Evolutionary conservation across 2,329 filamentous ascomycete species (phyloP).

Genomic region (Monilinia fructigena): DNA sequence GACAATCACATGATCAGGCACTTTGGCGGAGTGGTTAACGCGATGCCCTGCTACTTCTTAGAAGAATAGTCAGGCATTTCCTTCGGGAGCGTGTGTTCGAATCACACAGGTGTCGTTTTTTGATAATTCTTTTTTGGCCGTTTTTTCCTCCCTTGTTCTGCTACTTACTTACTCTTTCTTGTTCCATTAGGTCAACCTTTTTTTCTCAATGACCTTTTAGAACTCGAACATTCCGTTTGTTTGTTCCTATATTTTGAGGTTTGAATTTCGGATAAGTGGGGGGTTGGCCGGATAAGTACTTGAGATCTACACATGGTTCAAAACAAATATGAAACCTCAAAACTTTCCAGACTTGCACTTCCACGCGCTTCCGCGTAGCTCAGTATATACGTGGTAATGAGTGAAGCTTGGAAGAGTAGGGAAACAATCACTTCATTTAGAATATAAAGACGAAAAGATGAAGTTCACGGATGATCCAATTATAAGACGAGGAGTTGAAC

Average conservation of each 20-base stretch:
- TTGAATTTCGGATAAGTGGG: neutral
- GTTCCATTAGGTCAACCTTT: too few relatives aligned
- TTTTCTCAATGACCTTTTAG: neutral
- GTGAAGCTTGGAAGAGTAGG: too few relatives aligned
- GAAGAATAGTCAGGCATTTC: slow-evolving; percentile 3
- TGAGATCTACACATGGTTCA: neutral
- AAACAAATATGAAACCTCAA: neutral
- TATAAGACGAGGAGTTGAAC: too few relatives aligned
- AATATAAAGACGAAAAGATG: too few relatives aligned
- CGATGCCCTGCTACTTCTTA: slow-evolving; percentile 14
- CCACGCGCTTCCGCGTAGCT: too few relatives aligned
- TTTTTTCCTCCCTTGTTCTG: neutral
- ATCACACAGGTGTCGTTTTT: slow-evolving; percentile 19
- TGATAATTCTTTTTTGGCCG: neutral
- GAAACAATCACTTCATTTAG: too few relatives aligned
- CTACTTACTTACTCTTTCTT: too few relatives aligned
- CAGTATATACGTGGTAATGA: too few relatives aligned
- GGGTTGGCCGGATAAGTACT: too few relatives aligned
- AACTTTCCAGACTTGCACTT: too few relatives aligned
- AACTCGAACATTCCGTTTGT: neutral
- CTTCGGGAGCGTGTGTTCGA: slow-evolving; percentile 19
- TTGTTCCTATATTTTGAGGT: neutral
- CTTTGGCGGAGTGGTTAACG: slow-evolving; percentile 20
- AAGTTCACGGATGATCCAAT: too few relatives aligned
- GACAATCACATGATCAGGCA: slow-evolving; percentile 8